Evolutionary conservation across 306 rosid genomes (phyloP).

Genomic region (Castanea sativa): DNA sequence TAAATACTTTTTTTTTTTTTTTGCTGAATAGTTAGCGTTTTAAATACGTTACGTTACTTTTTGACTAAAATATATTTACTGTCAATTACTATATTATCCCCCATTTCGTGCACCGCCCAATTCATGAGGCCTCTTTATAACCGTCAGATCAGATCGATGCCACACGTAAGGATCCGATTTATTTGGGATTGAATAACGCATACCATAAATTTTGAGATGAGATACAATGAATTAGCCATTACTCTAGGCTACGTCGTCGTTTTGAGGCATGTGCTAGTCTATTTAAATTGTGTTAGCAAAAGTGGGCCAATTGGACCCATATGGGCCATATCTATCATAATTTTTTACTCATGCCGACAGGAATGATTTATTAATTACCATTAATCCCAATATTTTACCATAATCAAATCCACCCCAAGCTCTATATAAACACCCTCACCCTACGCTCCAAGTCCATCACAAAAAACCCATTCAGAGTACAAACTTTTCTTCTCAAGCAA

Average conservation of each 20-base stretch:
- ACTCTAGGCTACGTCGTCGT: not conserved
- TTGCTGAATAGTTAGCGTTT: too few relatives aligned
- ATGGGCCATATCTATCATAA: not conserved
- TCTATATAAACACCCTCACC: not conserved
- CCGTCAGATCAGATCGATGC: conserved; percentile 30
- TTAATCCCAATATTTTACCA: not conserved
- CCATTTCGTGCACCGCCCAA: conserved; percentile 21
- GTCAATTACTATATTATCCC: too few relatives aligned
- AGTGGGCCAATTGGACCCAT: not conserved
- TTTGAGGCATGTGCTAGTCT: not conserved
- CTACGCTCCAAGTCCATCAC: not conserved
- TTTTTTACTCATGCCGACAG: not conserved
- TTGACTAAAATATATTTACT: too few relatives aligned
- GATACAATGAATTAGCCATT: not conserved
- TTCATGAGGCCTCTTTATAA: not conserved
- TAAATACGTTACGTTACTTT: too few relatives aligned
- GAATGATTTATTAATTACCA: not conserved
- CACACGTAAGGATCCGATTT: conserved; percentile 6
- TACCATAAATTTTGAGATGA: too few relatives aligned
- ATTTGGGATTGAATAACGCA: not conserved
- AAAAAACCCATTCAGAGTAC: not conserved
- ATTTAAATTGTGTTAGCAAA: not conserved
- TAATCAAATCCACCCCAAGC: not conserved
- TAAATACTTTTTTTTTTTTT: too few relatives aligned
- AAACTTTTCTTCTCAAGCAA: not conserved